Evolutionary conservation across 495 filamentous ascomycete species (phyloP).

Genomic region (Aspergillus carlsbadensis): DNA sequence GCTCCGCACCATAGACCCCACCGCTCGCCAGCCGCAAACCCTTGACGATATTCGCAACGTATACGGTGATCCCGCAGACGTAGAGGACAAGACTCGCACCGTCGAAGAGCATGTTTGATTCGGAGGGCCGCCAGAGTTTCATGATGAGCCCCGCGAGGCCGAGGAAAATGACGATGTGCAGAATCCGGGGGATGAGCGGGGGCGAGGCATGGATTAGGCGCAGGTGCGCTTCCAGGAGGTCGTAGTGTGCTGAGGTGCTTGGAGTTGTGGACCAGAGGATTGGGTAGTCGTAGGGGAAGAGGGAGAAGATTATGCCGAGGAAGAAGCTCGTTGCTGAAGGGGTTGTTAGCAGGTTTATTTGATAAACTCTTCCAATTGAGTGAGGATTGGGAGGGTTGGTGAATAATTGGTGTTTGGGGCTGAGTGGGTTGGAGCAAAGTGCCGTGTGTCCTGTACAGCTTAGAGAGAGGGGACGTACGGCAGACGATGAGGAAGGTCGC

Average conservation of each 20-base stretch:
- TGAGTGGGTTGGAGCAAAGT: not conserved
- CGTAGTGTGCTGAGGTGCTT: conserved; percentile 63
- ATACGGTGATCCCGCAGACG: conserved; percentile 86
- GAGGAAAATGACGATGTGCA: conserved; percentile 86
- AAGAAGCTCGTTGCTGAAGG: conserved; percentile 83
- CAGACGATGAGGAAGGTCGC: conserved; percentile 95
- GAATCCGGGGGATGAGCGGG: conserved; percentile 84
- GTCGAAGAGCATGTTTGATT: conserved; percentile 95
- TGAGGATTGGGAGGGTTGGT: conserved; percentile 1
- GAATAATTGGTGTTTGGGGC: conserved; percentile 11
- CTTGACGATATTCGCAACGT: conserved; percentile 92
- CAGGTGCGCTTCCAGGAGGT: conserved; percentile 83
- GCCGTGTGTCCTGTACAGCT: not conserved
- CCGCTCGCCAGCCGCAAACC: conserved; percentile 75
- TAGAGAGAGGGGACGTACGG: conserved; percentile 55
- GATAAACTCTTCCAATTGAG: not conserved
- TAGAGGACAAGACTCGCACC: conserved; percentile 89
- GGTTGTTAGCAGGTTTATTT: conserved; percentile 15
- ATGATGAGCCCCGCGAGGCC: conserved; percentile 87
- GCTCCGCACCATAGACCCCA: conserved; percentile 49
- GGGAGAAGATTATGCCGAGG: conserved; percentile 96
- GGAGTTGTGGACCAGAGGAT: conserved; percentile 81
- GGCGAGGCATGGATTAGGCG: conserved; percentile 82
- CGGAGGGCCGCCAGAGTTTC: conserved; percentile 88
- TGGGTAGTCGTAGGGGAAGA: conserved; percentile 96